Conservation (phyloP, 805 yeast genomes). For the Sugiyamaella boreocaroliniensis region DNA sequence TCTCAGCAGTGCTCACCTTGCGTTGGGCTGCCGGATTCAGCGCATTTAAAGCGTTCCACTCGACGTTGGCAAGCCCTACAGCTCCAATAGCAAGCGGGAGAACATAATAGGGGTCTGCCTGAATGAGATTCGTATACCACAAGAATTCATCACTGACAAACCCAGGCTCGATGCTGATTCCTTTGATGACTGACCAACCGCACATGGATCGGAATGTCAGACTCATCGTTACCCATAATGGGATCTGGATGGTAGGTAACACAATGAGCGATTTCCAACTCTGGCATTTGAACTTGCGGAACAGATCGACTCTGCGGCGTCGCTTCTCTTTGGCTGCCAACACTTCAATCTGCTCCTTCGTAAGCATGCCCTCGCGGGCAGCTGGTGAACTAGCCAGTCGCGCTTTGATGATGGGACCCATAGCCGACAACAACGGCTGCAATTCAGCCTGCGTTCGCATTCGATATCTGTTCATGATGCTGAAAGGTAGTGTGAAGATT, state of each 20-base stretch:
- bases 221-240: conserved; percentile 78
- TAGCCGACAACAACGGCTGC: conserved; percentile 65
- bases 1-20: neutral
- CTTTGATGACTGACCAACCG: conserved; percentile 39
- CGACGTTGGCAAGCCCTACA: conserved; percentile 67
- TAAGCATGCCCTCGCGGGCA: conserved; percentile 35
- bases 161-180: conserved; percentile 28
- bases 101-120: conserved; percentile 53
- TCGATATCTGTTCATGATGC: conserved; percentile 62
- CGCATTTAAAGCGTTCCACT: conserved; percentile 67
- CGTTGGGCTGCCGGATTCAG: conserved; percentile 13
- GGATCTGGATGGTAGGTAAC: conserved; percentile 76
- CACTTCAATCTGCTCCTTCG: conserved; percentile 71
- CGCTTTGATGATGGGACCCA: conserved; percentile 64
- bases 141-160: conserved; percentile 46
- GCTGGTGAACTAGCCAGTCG: conserved; percentile 39
- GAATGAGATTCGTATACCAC: conserved; percentile 57
- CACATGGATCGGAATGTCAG: conserved; percentile 67
- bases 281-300: conserved; percentile 60
- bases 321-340: conserved; percentile 72
- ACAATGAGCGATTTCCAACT: conserved; percentile 66
- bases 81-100: conserved; percentile 70
- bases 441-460: conserved; percentile 63
- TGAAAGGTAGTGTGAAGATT: conserved; percentile 67
- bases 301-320: conserved; percentile 65